A percentile compares a stretch with the other conserved stretches of the same genome.
phyloP scores from a whole-genome alignment of 2,329 filamentous ascomycete species.

The Incumbomyces delicatus region DNA sequence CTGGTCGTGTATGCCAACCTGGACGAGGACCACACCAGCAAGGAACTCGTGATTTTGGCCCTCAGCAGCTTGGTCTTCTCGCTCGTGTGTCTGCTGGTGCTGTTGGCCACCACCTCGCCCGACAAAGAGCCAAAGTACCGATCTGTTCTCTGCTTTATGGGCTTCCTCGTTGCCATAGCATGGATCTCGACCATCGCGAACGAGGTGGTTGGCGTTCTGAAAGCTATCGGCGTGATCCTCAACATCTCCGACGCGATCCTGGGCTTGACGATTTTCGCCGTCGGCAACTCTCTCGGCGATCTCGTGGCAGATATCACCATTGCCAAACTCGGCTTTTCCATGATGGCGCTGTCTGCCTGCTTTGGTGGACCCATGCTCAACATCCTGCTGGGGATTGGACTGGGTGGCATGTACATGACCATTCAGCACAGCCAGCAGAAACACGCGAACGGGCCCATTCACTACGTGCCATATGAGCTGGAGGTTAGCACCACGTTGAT shows the following conservation, averaged over 20 bases:
- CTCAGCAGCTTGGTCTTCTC: slow-evolving; percentile 61
- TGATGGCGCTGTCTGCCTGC: slow-evolving; percentile 91
- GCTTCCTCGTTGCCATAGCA: slow-evolving; percentile 81
- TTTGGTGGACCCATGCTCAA: slow-evolving; percentile 99
- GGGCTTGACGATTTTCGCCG: slow-evolving; percentile 89
- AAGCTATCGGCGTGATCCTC: slow-evolving; percentile 82
- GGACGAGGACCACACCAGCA: slow-evolving; percentile 34
- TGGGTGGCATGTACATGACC: slow-evolving; percentile 82
- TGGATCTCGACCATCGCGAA: slow-evolving; percentile 96
- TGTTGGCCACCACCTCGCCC: slow-evolving; percentile 61
- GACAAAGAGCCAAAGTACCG: slow-evolving; percentile 62
- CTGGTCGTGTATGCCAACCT: slow-evolving; percentile 56
- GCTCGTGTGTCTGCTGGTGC: slow-evolving; percentile 52
- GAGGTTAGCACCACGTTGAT: slow-evolving; percentile 76
- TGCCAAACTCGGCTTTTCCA: slow-evolving; percentile 82
- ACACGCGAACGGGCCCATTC: slow-evolving; percentile 54
- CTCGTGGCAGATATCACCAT: slow-evolving; percentile 92
- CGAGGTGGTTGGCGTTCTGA: slow-evolving; percentile 90
- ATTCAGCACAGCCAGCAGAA: slow-evolving; percentile 57
- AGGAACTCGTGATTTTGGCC: slow-evolving; percentile 46
- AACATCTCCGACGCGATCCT: slow-evolving; percentile 83
- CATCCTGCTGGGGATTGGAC: slow-evolving; percentile 87
- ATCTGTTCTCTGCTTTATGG: slow-evolving; percentile 72
- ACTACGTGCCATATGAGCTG: slow-evolving; percentile 70
- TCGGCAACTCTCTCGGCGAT: slow-evolving; percentile 90